Evolutionary conservation across 768 basidiomycete species (phyloP).

Genomic region (Podaxis rugospora): DNA sequence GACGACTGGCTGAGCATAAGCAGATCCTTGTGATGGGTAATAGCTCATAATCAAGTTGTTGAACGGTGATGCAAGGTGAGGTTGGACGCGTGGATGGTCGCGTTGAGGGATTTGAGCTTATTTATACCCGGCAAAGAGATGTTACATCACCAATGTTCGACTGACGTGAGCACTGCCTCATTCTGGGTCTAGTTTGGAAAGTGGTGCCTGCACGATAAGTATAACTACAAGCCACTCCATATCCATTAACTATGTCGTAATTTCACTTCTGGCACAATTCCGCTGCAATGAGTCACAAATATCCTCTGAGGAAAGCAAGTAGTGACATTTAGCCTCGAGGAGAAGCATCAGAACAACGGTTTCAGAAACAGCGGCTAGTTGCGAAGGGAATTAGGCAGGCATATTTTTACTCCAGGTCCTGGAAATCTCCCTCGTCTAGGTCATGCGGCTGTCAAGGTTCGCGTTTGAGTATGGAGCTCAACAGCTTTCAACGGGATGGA

Average conservation of each 20-base stretch:
- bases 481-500: not conserved
- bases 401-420: slow-evolving; percentile 52
- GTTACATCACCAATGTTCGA: not conserved
- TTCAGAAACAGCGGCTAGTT: not conserved
- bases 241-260: not conserved
- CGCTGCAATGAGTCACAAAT: not conserved
- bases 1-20: slow-evolving; percentile 1
- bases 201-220: not conserved
- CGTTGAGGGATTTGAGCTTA: not conserved
- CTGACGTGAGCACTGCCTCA: not conserved
- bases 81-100: not conserved
- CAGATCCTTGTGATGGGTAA: slow-evolving; percentile 7
- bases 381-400: not conserved
- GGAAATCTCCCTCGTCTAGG: slow-evolving; percentile 90
- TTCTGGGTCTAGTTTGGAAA: not conserved
- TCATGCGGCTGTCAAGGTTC: slow-evolving; percentile 66
- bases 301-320: not conserved
- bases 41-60: not conserved
- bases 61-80: not conserved
- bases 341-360: not conserved
- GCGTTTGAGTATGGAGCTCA: slow-evolving; percentile 5
- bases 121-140: not conserved
- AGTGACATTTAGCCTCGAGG: not conserved
- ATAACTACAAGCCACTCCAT: slow-evolving; percentile 3
- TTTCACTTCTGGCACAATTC: not conserved